These are phyloP conservation scores for Leccinum broughii DNA, from an alignment of 768 basidiomycete species.

Conservation along the genomic window DNA sequence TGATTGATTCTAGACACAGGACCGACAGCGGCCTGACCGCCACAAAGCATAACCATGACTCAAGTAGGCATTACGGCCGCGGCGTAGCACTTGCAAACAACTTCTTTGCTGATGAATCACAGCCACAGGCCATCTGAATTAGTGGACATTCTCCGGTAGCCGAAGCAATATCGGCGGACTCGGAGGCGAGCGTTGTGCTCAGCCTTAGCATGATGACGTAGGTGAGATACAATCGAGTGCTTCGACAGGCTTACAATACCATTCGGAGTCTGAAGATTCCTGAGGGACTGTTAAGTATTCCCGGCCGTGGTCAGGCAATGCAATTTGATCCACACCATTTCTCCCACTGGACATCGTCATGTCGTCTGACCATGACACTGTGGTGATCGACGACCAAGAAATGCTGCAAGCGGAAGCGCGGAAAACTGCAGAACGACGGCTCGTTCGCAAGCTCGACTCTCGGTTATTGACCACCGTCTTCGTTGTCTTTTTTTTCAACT, in stretches of 20 bases:
- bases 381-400: not conserved
- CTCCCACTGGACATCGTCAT: conserved; percentile 6
- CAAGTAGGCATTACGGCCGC: too few relatives aligned
- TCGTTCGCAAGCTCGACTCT: conserved; percentile 57
- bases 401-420: conserved; percentile 7
- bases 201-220: not conserved
- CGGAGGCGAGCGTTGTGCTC: not conserved
- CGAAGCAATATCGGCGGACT: not conserved
- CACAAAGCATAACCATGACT: too few relatives aligned
- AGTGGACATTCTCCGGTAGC: not conserved
- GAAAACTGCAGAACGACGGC: conserved; percentile 23
- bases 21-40: too few relatives aligned
- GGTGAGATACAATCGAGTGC: not conserved
- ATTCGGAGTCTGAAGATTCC: not conserved
- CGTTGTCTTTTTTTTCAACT: conserved; percentile 65
- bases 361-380: conserved; percentile 7
- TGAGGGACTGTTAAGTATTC: not conserved
- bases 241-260: not conserved
- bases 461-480: conserved; percentile 58
- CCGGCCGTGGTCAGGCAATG: not conserved
- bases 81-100: not conserved
- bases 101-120: not conserved
- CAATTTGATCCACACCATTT: not conserved
- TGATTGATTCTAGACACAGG: not conserved
- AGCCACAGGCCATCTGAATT: not conserved